A percentile compares a stretch with the other conserved stretches of the same genome.
phyloP scores from a whole-genome alignment of 768 basidiomycete species.

The Astraeus odoratus region DNA sequence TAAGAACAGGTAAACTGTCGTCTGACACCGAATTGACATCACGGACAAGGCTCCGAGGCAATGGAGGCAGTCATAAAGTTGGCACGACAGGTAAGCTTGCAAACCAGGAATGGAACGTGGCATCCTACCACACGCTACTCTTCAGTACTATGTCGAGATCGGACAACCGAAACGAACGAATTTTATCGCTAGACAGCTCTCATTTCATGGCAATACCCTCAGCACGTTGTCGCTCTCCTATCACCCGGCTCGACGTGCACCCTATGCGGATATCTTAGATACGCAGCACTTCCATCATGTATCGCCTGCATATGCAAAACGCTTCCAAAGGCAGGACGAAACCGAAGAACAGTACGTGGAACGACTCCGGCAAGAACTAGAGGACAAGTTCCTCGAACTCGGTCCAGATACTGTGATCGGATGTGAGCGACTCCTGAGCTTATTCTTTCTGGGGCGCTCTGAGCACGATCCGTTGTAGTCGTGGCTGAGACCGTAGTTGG shows the following conservation, averaged over 20 bases:
- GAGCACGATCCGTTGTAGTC: constrained; percentile 35
- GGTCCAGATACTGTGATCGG: constrained; percentile 79
- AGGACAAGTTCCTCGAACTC: constrained; percentile 76
- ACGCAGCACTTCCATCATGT: constrained; percentile 71
- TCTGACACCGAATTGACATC: not conserved
- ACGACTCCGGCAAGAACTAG: constrained; percentile 71
- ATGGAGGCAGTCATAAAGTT: constrained; percentile 86
- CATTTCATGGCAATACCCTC: constrained; percentile 83
- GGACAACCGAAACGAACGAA: constrained; percentile 66
- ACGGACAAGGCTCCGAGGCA: constrained; percentile 67
- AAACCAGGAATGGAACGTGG: not conserved
- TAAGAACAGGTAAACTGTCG: constrained; percentile 16
- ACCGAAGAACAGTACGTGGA: constrained; percentile 75
- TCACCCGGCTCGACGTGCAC: constrained; percentile 60
- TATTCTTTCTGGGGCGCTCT: not conserved
- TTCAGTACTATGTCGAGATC: constrained; percentile 63
- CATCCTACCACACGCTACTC: constrained; percentile 8
- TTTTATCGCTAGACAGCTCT: constrained; percentile 72
- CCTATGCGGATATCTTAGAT: constrained; percentile 63
- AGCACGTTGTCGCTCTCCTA: constrained; percentile 60
- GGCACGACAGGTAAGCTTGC: constrained; percentile 54
- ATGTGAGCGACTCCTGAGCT: constrained; percentile 44
- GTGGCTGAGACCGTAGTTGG: constrained; percentile 85
- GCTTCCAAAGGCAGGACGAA: constrained; percentile 67
- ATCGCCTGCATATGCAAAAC: constrained; percentile 78